phyloP scores from a whole-genome alignment of 2,329 filamentous ascomycete genomes.

The Colletotrichum graminicola region DNA sequence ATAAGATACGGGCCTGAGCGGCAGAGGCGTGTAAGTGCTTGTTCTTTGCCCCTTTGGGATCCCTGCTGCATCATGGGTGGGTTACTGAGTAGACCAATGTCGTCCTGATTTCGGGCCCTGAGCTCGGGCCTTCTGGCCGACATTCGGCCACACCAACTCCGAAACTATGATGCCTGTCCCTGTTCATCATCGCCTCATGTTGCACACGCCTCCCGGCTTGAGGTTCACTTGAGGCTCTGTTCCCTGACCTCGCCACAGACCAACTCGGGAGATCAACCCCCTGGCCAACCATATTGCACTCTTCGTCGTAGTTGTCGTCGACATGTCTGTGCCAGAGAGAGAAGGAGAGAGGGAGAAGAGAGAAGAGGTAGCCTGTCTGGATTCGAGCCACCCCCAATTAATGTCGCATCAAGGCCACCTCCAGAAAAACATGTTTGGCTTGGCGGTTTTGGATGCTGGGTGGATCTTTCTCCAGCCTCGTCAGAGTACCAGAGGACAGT shows the following conservation, averaged over 20 bases:
- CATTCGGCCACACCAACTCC: constrained; percentile 38
- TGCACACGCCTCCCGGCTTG: constrained; percentile 7
- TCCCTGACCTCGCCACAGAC: constrained; percentile 15
- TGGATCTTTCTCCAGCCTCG: constrained; percentile 8
- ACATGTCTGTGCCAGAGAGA: not conserved
- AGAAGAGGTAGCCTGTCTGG: not conserved
- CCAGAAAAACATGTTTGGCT: constrained; percentile 35
- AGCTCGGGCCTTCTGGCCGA: constrained; percentile 35
- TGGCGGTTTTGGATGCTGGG: constrained; percentile 32
- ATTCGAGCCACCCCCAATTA: not conserved
- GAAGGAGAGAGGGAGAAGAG: too few species aligned
- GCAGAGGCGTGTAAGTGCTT: not conserved
- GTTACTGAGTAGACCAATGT: constrained; percentile 10
- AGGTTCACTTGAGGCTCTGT: constrained; percentile 39
- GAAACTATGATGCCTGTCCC: constrained; percentile 27
- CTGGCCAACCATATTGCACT: not conserved
- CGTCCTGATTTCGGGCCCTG: constrained; percentile 16
- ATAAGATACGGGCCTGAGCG: not conserved
- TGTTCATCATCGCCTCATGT: constrained; percentile 11
- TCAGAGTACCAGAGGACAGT: constrained; percentile 9
- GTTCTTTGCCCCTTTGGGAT: not conserved
- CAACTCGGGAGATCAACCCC: not conserved
- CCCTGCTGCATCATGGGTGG: constrained; percentile 10
- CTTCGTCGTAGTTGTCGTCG: not conserved
- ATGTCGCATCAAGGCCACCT: constrained; percentile 24